phyloP scores from a whole-genome alignment of 2,329 filamentous ascomycete genomes.

The Coniochaeta pulveracea region DNA sequence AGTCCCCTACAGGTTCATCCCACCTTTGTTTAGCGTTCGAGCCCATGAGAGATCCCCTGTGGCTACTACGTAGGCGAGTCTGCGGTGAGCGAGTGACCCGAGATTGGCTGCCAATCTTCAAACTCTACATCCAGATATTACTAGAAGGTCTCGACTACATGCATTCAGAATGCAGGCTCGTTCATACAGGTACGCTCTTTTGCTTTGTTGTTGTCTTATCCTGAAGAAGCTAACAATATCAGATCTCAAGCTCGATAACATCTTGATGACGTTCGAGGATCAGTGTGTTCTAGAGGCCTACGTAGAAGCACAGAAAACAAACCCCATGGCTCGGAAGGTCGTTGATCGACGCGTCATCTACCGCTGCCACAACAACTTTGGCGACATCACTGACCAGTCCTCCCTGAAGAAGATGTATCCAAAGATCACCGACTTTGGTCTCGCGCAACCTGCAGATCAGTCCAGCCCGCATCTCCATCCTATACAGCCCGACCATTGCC shows the following conservation, averaged over 20 bases:
- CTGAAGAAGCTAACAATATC: not conserved
- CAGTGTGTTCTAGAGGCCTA: conserved; percentile 22
- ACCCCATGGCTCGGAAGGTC: conserved; percentile 24
- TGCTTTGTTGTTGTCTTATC: not conserved
- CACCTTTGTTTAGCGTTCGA: conserved; percentile 1
- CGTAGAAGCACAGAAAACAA: conserved; percentile 18
- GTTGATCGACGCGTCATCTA: conserved; percentile 22
- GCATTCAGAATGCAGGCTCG: conserved; percentile 28
- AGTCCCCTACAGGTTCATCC: conserved; percentile 3
- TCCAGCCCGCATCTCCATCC: conserved; percentile 15
- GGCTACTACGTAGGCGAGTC: conserved; percentile 3
- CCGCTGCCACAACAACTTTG: conserved; percentile 18
- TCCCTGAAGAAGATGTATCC: not conserved
- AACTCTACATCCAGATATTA: conserved; percentile 7
- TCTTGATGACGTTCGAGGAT: conserved; percentile 19
- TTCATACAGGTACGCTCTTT: conserved; percentile 26
- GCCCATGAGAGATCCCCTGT: conserved; percentile 4
- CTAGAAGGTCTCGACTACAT: conserved; percentile 28
- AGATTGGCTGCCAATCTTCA: conserved; percentile 10
- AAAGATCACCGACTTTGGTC: conserved; percentile 21
- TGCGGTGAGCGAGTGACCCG: not conserved
- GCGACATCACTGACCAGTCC: conserved; percentile 13
- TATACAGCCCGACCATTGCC: conserved; percentile 21
- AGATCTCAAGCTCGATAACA: conserved; percentile 32
- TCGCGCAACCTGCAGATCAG: conserved; percentile 17